Percentiles rank a stretch among this genome's conserved stretches.
phyloP scores from a whole-genome alignment of 2,329 filamentous ascomycete genomes.

The Neofusicoccum parvum region DNA sequence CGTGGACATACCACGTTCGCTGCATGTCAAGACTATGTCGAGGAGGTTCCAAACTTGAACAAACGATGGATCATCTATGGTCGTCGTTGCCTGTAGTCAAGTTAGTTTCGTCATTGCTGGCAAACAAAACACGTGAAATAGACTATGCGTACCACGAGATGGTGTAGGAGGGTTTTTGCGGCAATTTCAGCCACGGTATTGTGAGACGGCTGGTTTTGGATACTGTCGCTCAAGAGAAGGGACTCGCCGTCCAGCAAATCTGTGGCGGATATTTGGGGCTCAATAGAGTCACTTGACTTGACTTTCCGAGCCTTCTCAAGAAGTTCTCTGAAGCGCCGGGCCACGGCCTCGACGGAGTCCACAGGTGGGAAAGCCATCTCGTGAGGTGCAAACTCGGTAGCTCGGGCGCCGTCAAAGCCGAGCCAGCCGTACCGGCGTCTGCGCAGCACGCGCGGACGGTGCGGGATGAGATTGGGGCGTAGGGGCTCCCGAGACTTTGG shows the following conservation, averaged over 20 bases:
- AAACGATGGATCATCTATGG: constrained; percentile 77
- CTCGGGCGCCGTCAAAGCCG: not conserved
- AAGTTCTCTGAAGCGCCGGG: constrained; percentile 41
- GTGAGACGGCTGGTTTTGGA: constrained; percentile 50
- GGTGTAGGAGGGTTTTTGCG: constrained; percentile 77
- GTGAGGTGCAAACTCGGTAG: not conserved
- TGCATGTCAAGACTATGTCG: constrained; percentile 86
- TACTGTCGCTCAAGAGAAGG: constrained; percentile 27
- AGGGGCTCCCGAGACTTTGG: not conserved
- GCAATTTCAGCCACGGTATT: constrained; percentile 81
- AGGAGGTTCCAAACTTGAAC: constrained; percentile 90
- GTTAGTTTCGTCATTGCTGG: not conserved
- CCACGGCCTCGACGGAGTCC: constrained; percentile 32
- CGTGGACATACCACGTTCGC: constrained; percentile 70
- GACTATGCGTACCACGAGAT: constrained; percentile 65
- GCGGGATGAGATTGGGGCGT: not conserved
- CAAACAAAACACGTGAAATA: not conserved
- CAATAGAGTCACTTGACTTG: constrained; percentile 45
- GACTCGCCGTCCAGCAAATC: constrained; percentile 39
- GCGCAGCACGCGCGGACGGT: not conserved
- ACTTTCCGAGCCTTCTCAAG: constrained; percentile 43
- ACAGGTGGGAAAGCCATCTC: constrained; percentile 33
- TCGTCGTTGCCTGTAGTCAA: constrained; percentile 65
- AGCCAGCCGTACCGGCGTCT: not conserved
- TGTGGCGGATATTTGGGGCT: constrained; percentile 47